These are phyloP conservation scores for Fusarium siculi DNA, from an alignment of 2,329 filamentous ascomycete species.

Conservation along the genomic window DNA sequence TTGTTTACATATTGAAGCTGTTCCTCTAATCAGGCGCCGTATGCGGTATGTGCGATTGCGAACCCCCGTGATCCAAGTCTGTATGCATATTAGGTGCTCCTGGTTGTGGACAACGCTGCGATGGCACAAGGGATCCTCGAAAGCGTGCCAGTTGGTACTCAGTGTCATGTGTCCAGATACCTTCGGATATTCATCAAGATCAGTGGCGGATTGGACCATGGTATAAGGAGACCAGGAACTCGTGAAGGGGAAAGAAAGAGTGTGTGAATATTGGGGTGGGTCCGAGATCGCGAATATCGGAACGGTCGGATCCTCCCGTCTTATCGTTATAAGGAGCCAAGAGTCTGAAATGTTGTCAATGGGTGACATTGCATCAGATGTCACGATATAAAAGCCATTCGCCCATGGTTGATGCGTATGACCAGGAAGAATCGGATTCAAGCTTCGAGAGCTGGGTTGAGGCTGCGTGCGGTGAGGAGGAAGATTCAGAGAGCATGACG, in stretches of 20 bases:
- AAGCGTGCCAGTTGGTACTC: neutral
- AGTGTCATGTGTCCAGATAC: neutral
- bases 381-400: fast-evolving
- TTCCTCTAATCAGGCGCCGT: too few species aligned
- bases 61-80: neutral
- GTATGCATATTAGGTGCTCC: too few species aligned
- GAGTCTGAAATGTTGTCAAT: neutral
- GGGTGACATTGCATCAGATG: fast-evolving
- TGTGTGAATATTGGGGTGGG: neutral
- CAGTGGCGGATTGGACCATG: neutral
- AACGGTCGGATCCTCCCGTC: neutral
- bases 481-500: too few species aligned
- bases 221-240: neutral
- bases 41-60: neutral
- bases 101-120: neutral
- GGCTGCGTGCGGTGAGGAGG: too few species aligned
- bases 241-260: too few species aligned
- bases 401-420: too few species aligned
- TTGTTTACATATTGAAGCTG: fast-evolving
- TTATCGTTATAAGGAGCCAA: neutral
- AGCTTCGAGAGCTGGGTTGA: too few species aligned
- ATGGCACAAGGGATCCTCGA: neutral
- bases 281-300: neutral
- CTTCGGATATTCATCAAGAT: neutral
- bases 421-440: too few species aligned